Base-by-base conservation (phyloP, 768 basidiomycete species). In the Agrocybe pediades region DNA sequence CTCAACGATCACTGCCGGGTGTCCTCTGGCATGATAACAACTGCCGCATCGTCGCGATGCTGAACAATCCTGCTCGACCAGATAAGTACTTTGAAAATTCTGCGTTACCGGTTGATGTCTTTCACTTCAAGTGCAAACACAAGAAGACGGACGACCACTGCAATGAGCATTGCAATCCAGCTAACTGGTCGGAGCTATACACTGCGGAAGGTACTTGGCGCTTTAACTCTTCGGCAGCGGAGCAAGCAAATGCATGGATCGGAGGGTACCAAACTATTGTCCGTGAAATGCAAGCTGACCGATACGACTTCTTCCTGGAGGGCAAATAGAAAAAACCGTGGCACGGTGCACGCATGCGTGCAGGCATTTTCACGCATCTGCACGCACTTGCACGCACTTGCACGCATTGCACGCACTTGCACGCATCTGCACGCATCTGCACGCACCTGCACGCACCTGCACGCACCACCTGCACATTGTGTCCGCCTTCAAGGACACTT, bases 171-270 rank as follows among this genome's bases (percentile, higher is more conserved):
- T 74, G 71, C 53, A 70, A 71, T 51, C 71, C 71, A 0, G 68
- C 64, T 49, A n/a, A 43, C 0, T 79, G 70, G 55, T 68, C 68
- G 1, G 75, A 79, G 29, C 64, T 81, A 1, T 21, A 44, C 0
- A 58, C 41, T 0, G 54, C 63, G 2, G 61, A 69, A 19, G 61
- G 61, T 0, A 57, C 58, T 15, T 80, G 75, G 75, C 20, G 45
- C 0, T 77, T 80, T 59, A 80, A 79, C 40, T 74, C 70, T 0
- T 79, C 74, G 0, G 57, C 63, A 1, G 71, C 72, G 0, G 73
- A 80, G 43, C 74, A 77, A 48, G 58, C 66, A 0, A 80, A 80
- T 54, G 67, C 65, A 0, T 80, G 79, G 79, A 48, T 78, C 20
- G 71, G 73, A 0, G 71, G 72, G 53, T 78, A 55, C 54, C 64